Conservation (phyloP, 2,329 filamentous ascomycete genomes). For the Fusarium setosum region DNA sequence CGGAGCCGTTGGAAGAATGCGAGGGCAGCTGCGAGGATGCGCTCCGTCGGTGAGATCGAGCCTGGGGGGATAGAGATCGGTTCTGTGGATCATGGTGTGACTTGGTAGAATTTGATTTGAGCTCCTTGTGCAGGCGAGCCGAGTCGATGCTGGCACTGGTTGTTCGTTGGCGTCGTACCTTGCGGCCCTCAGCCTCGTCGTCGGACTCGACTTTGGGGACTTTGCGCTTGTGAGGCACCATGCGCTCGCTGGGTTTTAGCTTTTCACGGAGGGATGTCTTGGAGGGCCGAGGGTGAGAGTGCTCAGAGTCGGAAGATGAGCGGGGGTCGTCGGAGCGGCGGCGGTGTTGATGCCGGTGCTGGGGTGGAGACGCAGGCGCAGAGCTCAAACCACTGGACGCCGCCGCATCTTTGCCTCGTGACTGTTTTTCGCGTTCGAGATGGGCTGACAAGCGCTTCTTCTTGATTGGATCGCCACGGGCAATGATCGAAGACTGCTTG, state of each 20-base stretch:
- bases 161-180: slow-evolving; percentile 64
- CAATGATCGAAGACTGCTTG: slow-evolving; percentile 48
- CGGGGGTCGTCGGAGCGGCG: slow-evolving; percentile 53
- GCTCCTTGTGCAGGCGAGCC: slow-evolving; percentile 46
- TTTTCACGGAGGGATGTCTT: slow-evolving; percentile 61
- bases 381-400: slow-evolving; percentile 69
- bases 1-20: slow-evolving; percentile 64
- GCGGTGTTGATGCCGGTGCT: slow-evolving; percentile 46
- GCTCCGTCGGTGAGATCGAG: slow-evolving; percentile 70
- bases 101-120: slow-evolving; percentile 47
- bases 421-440: slow-evolving; percentile 53
- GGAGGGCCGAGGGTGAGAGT: slow-evolving; percentile 53
- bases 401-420: slow-evolving; percentile 56
- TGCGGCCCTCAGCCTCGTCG: slow-evolving; percentile 66
- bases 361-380: slow-evolving; percentile 66
- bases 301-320: slow-evolving; percentile 67
- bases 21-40: slow-evolving; percentile 71
- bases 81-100: slow-evolving; percentile 46
- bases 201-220: slow-evolving; percentile 66
- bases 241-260: slow-evolving; percentile 59
- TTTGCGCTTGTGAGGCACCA: slow-evolving; percentile 64
- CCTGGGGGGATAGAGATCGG: slow-evolving; percentile 70
- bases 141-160: slow-evolving; percentile 56
- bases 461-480: slow-evolving; percentile 52
- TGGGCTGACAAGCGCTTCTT: slow-evolving; percentile 60